Base-by-base conservation (phyloP, 2,329 filamentous ascomycete species). In the Phialophora chinensis region DNA sequence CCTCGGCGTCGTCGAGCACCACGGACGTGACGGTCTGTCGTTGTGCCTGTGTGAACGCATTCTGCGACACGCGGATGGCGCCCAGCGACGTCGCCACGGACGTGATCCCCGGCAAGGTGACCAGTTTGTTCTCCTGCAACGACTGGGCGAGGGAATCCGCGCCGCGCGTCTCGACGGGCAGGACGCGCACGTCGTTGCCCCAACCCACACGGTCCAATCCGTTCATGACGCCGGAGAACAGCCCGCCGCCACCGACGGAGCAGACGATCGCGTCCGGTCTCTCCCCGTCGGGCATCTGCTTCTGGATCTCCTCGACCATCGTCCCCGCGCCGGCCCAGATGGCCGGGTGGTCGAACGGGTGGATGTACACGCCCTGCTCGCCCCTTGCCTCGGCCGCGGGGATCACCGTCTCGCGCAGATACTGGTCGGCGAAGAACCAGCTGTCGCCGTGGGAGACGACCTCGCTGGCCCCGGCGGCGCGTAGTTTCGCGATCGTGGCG, bases 241-340 rank as follows among this genome's bases (percentile, higher is more conserved):
- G 79, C 0, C 92, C 92, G 17, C 92, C 92, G 10, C 92, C 92
- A 6, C 92, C 92, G 44, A 93, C 91, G 66, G 85, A 90, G 78
- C 91, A 94, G 53, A 95, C 85, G 12, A 96, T 82, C 2, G 84
- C 90, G 73, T 93, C 88, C 2, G 91, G 84, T 10, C 81, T 80
- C 71, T 73, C 38, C 70, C 74, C 44, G 71, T 71, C 2, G 71
- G 79, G 79, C 52, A 82, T 73, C 66, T 82, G 80, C 27, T 73
- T 72, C 57, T 78, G 76, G 29, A 82, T 69, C 63, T 83, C 81
- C 64, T 81, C 79, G 35, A 82, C 69, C 65, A 83, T 76, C 3
- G 79, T 80, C 66, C 79, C 78, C 63, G 80, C 80, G 35, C 81
- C 81, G 59, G 81, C 77, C 80, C 80, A 82, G 62, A 82, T 79